phyloP scores from a whole-genome alignment of 768 basidiomycete genomes.

The Kwoniella pini region DNA sequence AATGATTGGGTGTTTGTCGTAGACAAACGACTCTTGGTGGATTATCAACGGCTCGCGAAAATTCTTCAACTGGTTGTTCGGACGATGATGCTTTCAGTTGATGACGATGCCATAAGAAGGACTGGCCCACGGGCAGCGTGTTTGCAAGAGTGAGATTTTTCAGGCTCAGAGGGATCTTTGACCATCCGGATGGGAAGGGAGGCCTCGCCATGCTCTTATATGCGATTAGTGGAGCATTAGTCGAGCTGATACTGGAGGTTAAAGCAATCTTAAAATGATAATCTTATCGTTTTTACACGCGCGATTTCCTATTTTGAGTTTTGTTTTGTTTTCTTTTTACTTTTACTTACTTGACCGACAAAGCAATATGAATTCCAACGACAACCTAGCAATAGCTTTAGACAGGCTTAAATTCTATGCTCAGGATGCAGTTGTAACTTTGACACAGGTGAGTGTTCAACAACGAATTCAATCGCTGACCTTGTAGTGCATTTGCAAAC shows the following conservation, averaged over 20 bases:
- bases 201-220: conserved; percentile 34
- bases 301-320: conserved; percentile 1
- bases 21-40: conserved; percentile 51
- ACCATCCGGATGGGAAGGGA: conserved; percentile 47
- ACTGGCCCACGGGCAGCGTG: conserved; percentile 52
- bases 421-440: conserved; percentile 47
- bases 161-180: conserved; percentile 25
- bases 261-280: neutral
- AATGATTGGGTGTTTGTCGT: conserved; percentile 38
- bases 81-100: conserved; percentile 10
- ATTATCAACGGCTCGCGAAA: conserved; percentile 47
- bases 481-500: conserved; percentile 47
- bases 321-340: neutral
- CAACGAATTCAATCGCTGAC: conserved; percentile 10
- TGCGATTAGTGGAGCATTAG: too few relatives aligned
- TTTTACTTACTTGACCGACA: neutral
- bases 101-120: conserved; percentile 50
- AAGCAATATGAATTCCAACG: conserved; percentile 32
- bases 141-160: conserved; percentile 48
- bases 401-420: conserved; percentile 54
- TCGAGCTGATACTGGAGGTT: too few relatives aligned
- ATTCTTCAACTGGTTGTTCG: conserved; percentile 42
- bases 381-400: conserved; percentile 49
- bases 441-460: conserved; percentile 39
- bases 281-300: neutral